phyloP scores from a whole-genome alignment of 257 asterid species.

The Nicotiana tomentosiformis region DNA sequence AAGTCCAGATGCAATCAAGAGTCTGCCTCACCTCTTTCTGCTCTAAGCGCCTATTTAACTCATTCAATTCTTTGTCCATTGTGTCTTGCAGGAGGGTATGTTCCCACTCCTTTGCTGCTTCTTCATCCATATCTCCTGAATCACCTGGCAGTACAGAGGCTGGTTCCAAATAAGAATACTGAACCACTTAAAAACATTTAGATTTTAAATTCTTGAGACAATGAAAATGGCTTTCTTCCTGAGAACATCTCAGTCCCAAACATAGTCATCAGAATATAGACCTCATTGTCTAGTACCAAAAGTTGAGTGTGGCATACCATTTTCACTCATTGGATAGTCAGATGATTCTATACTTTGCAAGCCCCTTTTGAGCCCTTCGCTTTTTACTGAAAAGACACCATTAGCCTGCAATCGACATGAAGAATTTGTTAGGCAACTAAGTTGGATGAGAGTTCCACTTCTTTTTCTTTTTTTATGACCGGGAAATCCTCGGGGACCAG shows the following conservation, averaged over 20 bases:
- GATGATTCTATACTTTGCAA: constrained; percentile 85
- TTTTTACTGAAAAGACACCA: constrained; percentile 44
- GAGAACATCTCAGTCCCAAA: not conserved
- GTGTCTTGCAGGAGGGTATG: constrained; percentile 87
- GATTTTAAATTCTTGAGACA: not conserved
- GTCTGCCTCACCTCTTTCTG: constrained; percentile 55
- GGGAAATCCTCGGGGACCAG: not conserved
- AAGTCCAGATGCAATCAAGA: not conserved
- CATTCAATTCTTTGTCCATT: constrained; percentile 87
- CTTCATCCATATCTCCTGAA: constrained; percentile 81
- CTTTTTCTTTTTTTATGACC: not conserved
- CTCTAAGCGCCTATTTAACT: constrained; percentile 79
- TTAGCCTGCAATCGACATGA: constrained; percentile 39
- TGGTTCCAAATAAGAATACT: constrained; percentile 10
- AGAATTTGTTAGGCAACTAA: not conserved
- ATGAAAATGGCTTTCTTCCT: not conserved
- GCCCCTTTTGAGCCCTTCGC: constrained; percentile 86
- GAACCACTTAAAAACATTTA: not conserved
- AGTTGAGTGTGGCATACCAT: constrained; percentile 45
- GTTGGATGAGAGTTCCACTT: not conserved
- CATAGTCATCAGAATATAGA: not conserved
- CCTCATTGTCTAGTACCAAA: not conserved
- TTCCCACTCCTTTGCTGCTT: constrained; percentile 87
- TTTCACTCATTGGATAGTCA: constrained; percentile 91
- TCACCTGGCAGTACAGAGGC: constrained; percentile 50